phyloP scores from a whole-genome alignment of 2,329 filamentous ascomycete species.

The Beauveria pseudobassiana region DNA sequence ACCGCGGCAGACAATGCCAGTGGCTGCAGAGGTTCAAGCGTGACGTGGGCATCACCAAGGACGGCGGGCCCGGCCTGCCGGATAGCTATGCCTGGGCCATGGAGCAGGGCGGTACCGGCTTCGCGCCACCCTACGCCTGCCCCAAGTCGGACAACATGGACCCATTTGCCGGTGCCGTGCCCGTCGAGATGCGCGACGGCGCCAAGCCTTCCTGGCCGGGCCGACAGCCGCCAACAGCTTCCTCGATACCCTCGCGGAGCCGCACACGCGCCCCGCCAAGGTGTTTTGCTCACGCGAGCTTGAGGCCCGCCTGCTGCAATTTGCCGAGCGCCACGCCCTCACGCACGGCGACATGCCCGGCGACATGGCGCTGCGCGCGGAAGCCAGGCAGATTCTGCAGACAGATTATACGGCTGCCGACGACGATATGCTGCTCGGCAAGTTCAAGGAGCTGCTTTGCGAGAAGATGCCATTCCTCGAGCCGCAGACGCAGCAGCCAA shows the following conservation, averaged over 20 bases:
- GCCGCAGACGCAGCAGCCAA: not conserved
- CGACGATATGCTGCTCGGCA: conserved; percentile 41
- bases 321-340: conserved; percentile 34
- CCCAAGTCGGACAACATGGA: conserved; percentile 32
- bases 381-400: conserved; percentile 41
- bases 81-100: conserved; percentile 36
- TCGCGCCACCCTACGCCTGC: conserved; percentile 46
- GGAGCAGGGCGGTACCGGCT: conserved; percentile 45
- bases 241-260: conserved; percentile 35
- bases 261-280: conserved; percentile 37
- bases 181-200: conserved; percentile 27
- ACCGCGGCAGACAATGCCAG: conserved; percentile 55
- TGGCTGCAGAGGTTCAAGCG: conserved; percentile 58
- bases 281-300: conserved; percentile 54
- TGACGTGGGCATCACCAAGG: conserved; percentile 43
- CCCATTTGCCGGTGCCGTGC: conserved; percentile 25
- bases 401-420: conserved; percentile 45
- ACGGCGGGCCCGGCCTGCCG: conserved; percentile 43
- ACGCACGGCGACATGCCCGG: conserved; percentile 35
- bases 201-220: conserved; percentile 36
- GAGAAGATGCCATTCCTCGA: conserved; percentile 19
- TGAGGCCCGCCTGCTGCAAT: conserved; percentile 44
- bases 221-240: conserved; percentile 39
- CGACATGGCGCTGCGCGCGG: conserved; percentile 38
- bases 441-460: conserved; percentile 43